A percentile compares a stretch with the other conserved stretches of the same genome.
phyloP scores from a whole-genome alignment of 495 filamentous ascomycete genomes.

The Friedmanniomyces endolithicus region DNA sequence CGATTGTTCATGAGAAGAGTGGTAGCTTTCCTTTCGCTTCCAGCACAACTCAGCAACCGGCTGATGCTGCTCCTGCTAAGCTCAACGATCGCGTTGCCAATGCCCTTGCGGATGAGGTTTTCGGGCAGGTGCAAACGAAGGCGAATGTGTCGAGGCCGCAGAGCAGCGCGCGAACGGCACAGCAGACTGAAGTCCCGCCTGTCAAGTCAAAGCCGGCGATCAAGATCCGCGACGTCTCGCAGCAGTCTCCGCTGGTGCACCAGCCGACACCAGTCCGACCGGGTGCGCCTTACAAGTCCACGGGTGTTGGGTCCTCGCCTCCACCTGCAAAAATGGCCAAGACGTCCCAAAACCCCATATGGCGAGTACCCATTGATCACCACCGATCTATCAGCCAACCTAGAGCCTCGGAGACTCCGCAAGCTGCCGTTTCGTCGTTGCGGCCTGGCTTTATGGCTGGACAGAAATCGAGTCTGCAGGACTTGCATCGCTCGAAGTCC shows the following conservation, averaged over 20 bases:
- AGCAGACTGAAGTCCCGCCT: background rate
- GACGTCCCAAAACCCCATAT: conserved; percentile 29
- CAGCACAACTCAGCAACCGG: conserved; percentile 35
- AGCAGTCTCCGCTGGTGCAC: conserved; percentile 12
- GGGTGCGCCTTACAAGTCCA: conserved; percentile 40
- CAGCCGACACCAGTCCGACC: conserved; percentile 14
- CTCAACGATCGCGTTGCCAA: conserved; percentile 66
- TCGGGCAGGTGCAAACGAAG: conserved; percentile 38
- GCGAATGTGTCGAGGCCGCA: conserved; percentile 5
- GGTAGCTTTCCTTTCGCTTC: conserved; percentile 74
- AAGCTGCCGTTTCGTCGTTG: conserved; percentile 26
- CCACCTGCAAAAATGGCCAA: conserved; percentile 37
- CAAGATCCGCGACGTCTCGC: background rate
- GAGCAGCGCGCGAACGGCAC: background rate
- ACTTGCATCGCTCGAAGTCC: conserved; percentile 40
- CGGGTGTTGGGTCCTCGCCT: conserved; percentile 70
- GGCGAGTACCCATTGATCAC: conserved; percentile 27
- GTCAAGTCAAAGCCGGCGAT: background rate
- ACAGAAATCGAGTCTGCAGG: conserved; percentile 30
- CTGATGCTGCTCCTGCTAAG: conserved; percentile 34
- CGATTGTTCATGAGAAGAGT: conserved; percentile 74
- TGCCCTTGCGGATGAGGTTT: conserved; percentile 80
- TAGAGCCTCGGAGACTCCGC: conserved; percentile 20
- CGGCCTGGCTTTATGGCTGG: conserved; percentile 27
- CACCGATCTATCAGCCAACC: conserved; percentile 27